phyloP scores from a whole-genome alignment of 441 rosid genomes.

The Omphalea diandra region DNA sequence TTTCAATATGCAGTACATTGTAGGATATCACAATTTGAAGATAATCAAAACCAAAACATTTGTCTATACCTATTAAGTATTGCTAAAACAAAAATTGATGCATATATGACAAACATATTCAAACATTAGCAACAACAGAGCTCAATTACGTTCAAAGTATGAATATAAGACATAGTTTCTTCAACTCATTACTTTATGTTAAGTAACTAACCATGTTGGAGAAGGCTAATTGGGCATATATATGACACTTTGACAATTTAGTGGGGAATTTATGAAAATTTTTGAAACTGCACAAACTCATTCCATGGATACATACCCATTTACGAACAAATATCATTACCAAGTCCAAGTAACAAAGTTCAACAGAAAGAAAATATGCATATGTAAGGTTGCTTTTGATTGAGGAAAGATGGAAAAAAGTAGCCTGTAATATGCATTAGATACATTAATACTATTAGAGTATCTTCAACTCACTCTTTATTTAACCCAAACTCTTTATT shows the following conservation, averaged over 20 bases:
- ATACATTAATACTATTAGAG: no score
- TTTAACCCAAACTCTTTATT: no score
- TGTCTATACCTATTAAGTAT: neutral
- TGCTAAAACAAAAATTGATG: neutral
- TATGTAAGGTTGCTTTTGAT: neutral
- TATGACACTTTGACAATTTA: neutral
- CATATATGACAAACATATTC: neutral
- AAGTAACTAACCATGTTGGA: neutral
- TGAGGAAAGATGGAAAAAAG: neutral
- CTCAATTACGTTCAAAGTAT: neutral
- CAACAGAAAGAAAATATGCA: neutral
- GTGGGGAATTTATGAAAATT: no score
- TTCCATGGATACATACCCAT: neutral
- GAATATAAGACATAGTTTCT: neutral
- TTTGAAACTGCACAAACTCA: neutral
- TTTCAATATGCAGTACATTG: neutral
- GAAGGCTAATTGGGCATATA: neutral
- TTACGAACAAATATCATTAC: neutral
- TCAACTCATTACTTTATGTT: neutral
- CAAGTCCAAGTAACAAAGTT: neutral
- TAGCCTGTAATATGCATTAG: neutral
- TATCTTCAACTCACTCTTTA: no score
- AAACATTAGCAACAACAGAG: neutral
- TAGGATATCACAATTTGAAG: neutral
- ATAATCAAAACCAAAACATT: neutral